phyloP scores from a whole-genome alignment of 2,329 filamentous ascomycete genomes.

The Lachnum nothofagi region DNA sequence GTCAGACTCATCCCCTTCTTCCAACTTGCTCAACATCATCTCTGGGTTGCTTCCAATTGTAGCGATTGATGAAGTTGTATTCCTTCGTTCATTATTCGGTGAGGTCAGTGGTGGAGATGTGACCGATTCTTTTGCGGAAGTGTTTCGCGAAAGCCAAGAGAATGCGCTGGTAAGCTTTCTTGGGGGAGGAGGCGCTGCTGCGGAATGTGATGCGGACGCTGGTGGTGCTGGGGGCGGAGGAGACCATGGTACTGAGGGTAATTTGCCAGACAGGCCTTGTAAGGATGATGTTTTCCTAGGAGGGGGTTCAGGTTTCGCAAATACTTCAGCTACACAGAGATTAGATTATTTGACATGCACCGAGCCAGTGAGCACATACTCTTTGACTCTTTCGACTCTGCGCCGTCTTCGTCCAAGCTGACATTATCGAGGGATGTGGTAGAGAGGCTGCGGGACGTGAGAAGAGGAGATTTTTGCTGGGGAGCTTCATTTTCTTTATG shows the following conservation, averaged over 20 bases:
- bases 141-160: slow-evolving; percentile 71
- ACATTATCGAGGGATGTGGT: slow-evolving; percentile 57
- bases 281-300: slow-evolving; percentile 42
- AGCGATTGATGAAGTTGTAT: slow-evolving; percentile 74
- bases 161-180: slow-evolving; percentile 86
- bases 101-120: slow-evolving; percentile 48
- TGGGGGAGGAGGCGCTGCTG: slow-evolving; percentile 35
- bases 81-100: slow-evolving; percentile 49
- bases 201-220: slow-evolving; percentile 16
- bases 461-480: slow-evolving; percentile 44
- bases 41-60: slow-evolving; percentile 78
- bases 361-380: slow-evolving; percentile 9
- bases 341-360: slow-evolving; percentile 8
- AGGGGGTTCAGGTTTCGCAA: slow-evolving; percentile 30
- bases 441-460: slow-evolving; percentile 47
- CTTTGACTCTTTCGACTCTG: slow-evolving; percentile 11
- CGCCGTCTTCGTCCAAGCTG: slow-evolving; percentile 52
- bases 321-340: slow-evolving; percentile 20
- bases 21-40: slow-evolving; percentile 69
- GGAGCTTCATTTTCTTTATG: slow-evolving; percentile 23
- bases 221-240: slow-evolving; percentile 42
- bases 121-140: slow-evolving; percentile 49
- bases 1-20: slow-evolving; percentile 68
- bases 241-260: slow-evolving; percentile 70
- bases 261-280: slow-evolving; percentile 65